These are phyloP conservation scores for Candolleomyces efflorescens DNA, from an alignment of 768 basidiomycete species.

Conservation along the genomic window DNA sequence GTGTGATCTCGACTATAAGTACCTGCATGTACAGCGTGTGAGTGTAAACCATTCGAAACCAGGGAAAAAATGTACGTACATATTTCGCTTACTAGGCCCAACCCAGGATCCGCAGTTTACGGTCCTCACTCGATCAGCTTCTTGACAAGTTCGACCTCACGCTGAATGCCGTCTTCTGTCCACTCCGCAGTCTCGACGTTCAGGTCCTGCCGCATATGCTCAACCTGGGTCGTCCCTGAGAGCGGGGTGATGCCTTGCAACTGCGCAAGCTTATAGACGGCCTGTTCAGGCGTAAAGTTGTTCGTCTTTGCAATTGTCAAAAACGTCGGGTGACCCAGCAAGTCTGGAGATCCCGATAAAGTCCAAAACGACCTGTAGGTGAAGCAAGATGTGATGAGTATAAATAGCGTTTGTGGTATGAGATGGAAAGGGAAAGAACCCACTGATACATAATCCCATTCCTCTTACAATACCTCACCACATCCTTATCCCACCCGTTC, in stretches of 20 bases:
- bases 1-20: no score
- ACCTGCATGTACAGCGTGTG: no score
- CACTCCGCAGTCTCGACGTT: slow-evolving; percentile 6
- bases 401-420: neutral
- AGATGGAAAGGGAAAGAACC: slow-evolving; percentile 6
- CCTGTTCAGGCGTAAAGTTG: slow-evolving; percentile 58
- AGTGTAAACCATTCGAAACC: no score
- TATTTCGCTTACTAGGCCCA: no score
- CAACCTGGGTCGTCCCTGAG: slow-evolving; percentile 65
- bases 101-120: no score
- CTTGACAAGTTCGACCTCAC: neutral
- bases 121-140: neutral
- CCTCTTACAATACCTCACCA: slow-evolving; percentile 59
- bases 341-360: slow-evolving; percentile 65
- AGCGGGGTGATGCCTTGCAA: slow-evolving; percentile 63
- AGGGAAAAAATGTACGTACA: no score
- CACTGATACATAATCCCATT: slow-evolving; percentile 74
- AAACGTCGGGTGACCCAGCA: slow-evolving; percentile 49
- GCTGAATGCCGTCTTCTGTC: slow-evolving; percentile 4
- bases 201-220: slow-evolving; percentile 47
- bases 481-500: slow-evolving; percentile 68
- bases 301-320: slow-evolving; percentile 39
- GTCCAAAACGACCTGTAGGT: slow-evolving; percentile 82
- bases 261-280: slow-evolving; percentile 66
- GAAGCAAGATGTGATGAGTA: neutral